These are phyloP conservation scores for Lipomyces kockii DNA, from an alignment of 805 yeast species.

Conservation along the genomic window DNA sequence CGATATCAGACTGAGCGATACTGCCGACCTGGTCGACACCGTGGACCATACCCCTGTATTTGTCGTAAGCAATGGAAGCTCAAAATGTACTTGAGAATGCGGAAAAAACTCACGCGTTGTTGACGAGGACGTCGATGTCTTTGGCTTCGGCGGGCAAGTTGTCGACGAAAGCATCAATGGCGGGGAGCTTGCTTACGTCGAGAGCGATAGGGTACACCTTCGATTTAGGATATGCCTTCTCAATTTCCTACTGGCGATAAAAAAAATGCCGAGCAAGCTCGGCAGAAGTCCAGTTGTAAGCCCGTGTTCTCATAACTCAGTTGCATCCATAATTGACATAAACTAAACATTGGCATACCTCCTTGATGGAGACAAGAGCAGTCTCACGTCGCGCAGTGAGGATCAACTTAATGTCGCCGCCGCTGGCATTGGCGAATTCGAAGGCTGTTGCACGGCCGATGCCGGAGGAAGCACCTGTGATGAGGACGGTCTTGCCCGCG, in stretches of 20 bases:
- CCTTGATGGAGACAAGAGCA: slow-evolving; percentile 55
- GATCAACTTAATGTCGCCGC: slow-evolving; percentile 71
- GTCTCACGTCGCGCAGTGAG: slow-evolving; percentile 81
- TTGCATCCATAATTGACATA: neutral
- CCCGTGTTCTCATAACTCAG: neutral
- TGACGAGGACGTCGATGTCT: slow-evolving; percentile 63
- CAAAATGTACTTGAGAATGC: neutral
- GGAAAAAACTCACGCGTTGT: slow-evolving; percentile 56
- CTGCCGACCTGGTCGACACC: slow-evolving; percentile 80
- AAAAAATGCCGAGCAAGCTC: neutral
- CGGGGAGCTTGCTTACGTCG: slow-evolving; percentile 61
- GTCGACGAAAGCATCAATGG: slow-evolving; percentile 57
- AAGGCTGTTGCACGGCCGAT: slow-evolving; percentile 91
- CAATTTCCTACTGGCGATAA: slow-evolving; percentile 46
- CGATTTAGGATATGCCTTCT: slow-evolving; percentile 53
- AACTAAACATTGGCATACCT: slow-evolving; percentile 18
- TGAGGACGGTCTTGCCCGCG: slow-evolving; percentile 74
- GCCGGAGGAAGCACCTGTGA: slow-evolving; percentile 96
- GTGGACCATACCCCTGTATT: slow-evolving; percentile 58
- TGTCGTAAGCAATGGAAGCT: slow-evolving; percentile 1
- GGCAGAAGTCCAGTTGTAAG: neutral
- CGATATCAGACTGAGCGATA: slow-evolving; percentile 65
- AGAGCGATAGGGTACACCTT: slow-evolving; percentile 54
- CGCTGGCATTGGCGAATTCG: slow-evolving; percentile 78
- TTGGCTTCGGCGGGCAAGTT: slow-evolving; percentile 59